Conservation (phyloP, 2,329 filamentous ascomycete species). For the Paracoccidioides lutzii region DNA sequence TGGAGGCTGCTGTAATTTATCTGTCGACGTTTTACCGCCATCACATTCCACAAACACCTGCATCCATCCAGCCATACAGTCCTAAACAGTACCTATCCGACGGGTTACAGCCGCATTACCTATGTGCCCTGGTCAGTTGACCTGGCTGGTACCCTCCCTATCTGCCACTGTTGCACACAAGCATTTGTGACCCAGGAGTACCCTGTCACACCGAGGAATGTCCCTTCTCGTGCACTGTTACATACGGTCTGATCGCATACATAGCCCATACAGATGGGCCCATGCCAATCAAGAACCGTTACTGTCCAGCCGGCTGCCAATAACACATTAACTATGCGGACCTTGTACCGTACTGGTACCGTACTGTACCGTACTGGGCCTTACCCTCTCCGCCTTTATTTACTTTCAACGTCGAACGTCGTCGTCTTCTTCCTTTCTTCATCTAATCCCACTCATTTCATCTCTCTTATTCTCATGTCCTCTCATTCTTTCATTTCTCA, state of each 20-base stretch:
- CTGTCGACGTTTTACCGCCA: background rate
- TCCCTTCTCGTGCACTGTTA: background rate
- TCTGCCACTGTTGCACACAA: background rate
- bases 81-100: background rate
- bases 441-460: background rate
- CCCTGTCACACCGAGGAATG: background rate
- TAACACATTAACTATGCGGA: too few relatives aligned
- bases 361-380: too few relatives aligned
- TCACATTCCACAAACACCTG: too few relatives aligned
- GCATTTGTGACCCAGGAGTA: background rate
- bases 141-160: background rate
- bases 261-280: background rate
- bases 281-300: too few relatives aligned
- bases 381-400: too few relatives aligned
- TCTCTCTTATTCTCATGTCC: constrained; percentile 1
- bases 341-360: too few relatives aligned
- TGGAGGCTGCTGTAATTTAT: background rate
- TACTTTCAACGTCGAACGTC: too few relatives aligned
- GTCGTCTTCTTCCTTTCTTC: too few relatives aligned
- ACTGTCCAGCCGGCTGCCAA: too few relatives aligned
- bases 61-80: background rate
- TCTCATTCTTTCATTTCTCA: constrained; percentile 8
- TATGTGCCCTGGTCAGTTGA: background rate
- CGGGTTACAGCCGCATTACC: background rate
- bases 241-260: background rate